Base-by-base conservation (phyloP, 2,329 filamentous ascomycete species). In the Monosporascus sp. region DNA sequence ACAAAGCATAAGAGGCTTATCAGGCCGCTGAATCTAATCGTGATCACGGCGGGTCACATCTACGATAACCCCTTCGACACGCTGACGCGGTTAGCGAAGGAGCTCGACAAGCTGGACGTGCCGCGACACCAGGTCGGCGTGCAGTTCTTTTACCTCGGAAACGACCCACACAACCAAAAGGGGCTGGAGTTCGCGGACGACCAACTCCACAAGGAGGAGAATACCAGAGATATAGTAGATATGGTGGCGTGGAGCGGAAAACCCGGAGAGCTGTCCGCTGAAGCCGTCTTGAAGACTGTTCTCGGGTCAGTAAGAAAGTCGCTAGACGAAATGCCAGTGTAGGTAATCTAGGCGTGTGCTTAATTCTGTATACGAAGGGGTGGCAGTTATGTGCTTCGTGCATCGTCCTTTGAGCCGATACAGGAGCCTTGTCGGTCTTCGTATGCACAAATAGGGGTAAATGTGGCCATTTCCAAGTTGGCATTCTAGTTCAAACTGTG, bases 111-210 rank as follows among this genome's bases (percentile, higher is more conserved):
- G 53, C 65, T 82, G 4, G 74, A 81, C 2, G 85, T 84, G 2
- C 77, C 81, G 9, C 75, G 81, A 0, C 85, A 83, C 75, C 88
- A 90, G 68, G 73, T 90, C 2, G 87, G 87, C 4, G 80, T 91
- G 48, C 87, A 90, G 62, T 88, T 90, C 68, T 89, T 90, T 70
- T 86, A 89, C 62, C 82, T 90, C 9, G 87, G 88, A 20, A 75
- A 80, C 17, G 83, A 89, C 58, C 65, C 74, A 14, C 70, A 70
- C 3, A 85, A 84, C 0, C 75, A 75, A 6, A 68, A 75, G 58
- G 78, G 82, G 57, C 69, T 89, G 50, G 72, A 79, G 63, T 74
- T 80, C 48, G 69, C 89, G 9, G 87, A 90, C 61, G 84, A 90
- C 66, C 76, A 75, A 2, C 68, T 89, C 35, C 52, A 52, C 31